A percentile compares a stretch with the other conserved stretches of the same genome.
Evolutionary conservation across 306 rosid genomes (phyloP).

Genomic region (Mimosa bimucronata): DNA sequence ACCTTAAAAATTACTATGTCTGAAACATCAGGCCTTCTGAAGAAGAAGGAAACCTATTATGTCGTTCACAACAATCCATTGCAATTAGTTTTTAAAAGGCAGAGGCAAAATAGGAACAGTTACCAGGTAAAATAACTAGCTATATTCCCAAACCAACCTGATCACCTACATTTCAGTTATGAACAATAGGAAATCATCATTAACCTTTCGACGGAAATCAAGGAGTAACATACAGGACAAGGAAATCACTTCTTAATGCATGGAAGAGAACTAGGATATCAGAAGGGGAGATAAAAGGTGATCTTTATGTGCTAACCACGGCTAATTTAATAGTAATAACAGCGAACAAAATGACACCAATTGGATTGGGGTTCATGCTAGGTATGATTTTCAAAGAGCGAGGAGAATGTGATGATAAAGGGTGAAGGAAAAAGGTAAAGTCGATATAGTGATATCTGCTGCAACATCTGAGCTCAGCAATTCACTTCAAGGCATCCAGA

Average conservation of each 20-base stretch:
- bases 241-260: neutral
- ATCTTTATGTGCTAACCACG: neutral
- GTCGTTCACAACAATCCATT: conserved; percentile 19
- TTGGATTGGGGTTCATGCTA: neutral
- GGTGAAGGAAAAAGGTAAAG: neutral
- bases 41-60: conserved; percentile 79
- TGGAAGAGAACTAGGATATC: neutral
- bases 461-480: neutral
- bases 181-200: conserved; percentile 1
- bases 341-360: neutral
- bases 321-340: neutral
- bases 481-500: neutral
- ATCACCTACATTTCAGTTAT: neutral
- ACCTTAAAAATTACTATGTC: conserved; percentile 91
- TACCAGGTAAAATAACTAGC: neutral
- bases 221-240: neutral
- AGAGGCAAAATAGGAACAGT: neutral
- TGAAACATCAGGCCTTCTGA: conserved; percentile 87
- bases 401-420: neutral
- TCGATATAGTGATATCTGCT: neutral
- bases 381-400: neutral
- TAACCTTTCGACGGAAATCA: neutral
- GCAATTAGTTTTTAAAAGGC: conserved; percentile 15
- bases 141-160: neutral
- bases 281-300: neutral